Evolutionary conservation across 257 asterid genomes (phyloP).

Genomic region (Fraxinus americana): DNA sequence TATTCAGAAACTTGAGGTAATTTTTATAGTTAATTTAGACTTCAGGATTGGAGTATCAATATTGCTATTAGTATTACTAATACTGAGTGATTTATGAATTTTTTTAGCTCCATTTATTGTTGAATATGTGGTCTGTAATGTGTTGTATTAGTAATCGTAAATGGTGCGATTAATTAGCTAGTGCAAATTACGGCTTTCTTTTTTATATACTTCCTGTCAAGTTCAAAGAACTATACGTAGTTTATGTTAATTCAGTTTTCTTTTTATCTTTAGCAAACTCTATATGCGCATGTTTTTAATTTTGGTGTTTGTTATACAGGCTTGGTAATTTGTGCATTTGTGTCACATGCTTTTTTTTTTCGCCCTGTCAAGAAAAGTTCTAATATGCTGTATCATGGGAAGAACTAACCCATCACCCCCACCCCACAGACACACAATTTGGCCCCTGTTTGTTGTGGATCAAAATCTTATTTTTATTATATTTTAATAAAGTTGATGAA

Average conservation of each 20-base stretch:
- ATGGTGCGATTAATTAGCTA: not conserved
- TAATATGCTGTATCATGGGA: not conserved
- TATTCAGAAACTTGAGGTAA: constrained; percentile 49
- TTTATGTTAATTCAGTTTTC: not conserved
- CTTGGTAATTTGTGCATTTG: not conserved
- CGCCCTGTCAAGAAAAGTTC: not conserved
- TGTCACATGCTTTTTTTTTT: too few relatives aligned
- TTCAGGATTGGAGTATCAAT: not conserved
- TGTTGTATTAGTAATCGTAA: not conserved
- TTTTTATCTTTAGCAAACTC: not conserved
- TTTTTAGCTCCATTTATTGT: not conserved
- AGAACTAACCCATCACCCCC: not conserved
- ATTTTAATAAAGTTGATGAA: too few relatives aligned
- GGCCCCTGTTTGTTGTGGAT: too few relatives aligned
- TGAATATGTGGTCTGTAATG: not conserved
- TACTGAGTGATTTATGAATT: constrained; percentile 13
- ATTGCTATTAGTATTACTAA: not conserved
- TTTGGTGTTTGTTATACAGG: not conserved
- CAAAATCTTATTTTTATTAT: too few relatives aligned
- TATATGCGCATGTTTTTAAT: not conserved
- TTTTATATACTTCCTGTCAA: not conserved
- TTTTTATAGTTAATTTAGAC: not conserved
- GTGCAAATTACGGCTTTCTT: not conserved
- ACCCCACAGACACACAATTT: not conserved
- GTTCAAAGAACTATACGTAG: not conserved